Percentiles rank a stretch among this genome's conserved stretches.
Evolutionary conservation across 371 early-diverging fungal genomes (phyloP).

Genomic region (Mortierella sp.): DNA sequence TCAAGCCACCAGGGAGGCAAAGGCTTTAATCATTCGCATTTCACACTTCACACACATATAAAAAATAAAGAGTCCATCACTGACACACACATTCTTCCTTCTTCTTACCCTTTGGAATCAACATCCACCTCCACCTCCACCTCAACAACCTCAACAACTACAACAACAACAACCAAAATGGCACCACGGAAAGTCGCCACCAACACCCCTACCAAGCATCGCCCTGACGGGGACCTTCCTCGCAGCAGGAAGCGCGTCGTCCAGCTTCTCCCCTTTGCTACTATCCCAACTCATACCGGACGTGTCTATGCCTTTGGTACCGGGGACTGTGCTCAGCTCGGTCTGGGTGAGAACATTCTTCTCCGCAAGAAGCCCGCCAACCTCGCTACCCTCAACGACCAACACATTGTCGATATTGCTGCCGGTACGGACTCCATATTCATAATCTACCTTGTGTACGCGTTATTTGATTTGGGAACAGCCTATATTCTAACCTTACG

Average conservation of each 20-base stretch:
- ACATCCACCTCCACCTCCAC: no score
- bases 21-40: background rate
- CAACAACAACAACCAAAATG: background rate
- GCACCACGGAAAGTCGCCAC: background rate
- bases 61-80: background rate
- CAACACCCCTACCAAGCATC: background rate
- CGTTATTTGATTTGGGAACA: background rate
- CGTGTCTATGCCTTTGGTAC: slow-evolving; percentile 94
- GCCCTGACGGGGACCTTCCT: background rate
- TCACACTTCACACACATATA: background rate
- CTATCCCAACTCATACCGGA: slow-evolving; percentile 60
- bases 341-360: slow-evolving; percentile 85
- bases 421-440: slow-evolving; percentile 62
- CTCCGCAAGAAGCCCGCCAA: slow-evolving; percentile 82
- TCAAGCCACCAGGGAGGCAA: background rate
- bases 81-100: background rate
- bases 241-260: slow-evolving; percentile 9
- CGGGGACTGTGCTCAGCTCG: slow-evolving; percentile 97
- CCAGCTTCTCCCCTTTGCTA: slow-evolving; percentile 23
- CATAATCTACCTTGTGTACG: no score
- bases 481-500: background rate
- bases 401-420: slow-evolving; percentile 79
- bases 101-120: background rate
- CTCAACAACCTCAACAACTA: no score
- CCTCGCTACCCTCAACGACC: slow-evolving; percentile 71